Base-by-base conservation (phyloP, 73 alveolate genomes). In the Paramecium primaurelia region DNA sequence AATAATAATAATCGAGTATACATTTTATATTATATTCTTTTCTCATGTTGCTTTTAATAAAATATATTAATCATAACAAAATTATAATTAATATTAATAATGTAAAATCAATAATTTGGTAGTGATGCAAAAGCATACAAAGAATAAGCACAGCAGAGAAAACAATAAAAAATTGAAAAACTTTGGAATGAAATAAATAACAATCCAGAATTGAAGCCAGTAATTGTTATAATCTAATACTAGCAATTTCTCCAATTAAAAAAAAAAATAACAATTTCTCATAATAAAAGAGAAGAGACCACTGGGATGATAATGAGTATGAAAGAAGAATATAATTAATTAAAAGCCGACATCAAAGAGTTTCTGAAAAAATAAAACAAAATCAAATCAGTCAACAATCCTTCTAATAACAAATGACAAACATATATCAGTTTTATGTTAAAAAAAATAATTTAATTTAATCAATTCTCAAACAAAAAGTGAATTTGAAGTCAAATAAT, bases 281-380 rank as follows among this genome's bases (percentile, higher is more conserved):
- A 73, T 38, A 73, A 36, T 37, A 37, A 73, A 4, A 73, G 87
- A 36, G 87, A 73, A 37, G 59, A 73, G 30, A 73, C 87, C 10
- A 14, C 87, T 30, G 87, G 87, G 4, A 32, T 73, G 60, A 73
- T 73, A 16, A 4, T 37, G 37, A 22, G 60, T 12, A 73, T 73
- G 87, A 73, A 73, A 18, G 58, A 37, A 73, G 87, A 73, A 37
- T 73, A 73, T 38, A 37, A 36, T 37, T 38, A 73, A 40, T 40
- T 73, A 9, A 73, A 73, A 73, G 59, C 87, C 5, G 87, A 73
- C 5, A 73, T 73, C 11, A 73, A 73, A 40, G 87, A 73, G 59
- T 73, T 73, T 44, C 59, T 73, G 11, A 73, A 73, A 73, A 73
- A 73, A 40, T 36, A 73, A n/a, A 73, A 73, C 64, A 73, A 73